phyloP scores from a whole-genome alignment of 2,329 filamentous ascomycete genomes.

The Zymoseptoria passerinii region DNA sequence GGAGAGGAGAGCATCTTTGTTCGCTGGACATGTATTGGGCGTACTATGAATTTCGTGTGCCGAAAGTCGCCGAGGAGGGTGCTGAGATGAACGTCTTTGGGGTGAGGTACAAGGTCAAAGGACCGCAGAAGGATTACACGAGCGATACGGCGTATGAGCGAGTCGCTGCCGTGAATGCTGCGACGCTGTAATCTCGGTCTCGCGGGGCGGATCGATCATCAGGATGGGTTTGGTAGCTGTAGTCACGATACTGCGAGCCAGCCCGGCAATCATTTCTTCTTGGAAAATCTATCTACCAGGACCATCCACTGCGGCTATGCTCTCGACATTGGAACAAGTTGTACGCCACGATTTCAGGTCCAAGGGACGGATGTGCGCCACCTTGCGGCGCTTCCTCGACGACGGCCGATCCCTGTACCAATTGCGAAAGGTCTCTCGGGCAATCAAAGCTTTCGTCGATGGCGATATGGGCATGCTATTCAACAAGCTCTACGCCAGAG shows the following conservation, averaged over 20 bases:
- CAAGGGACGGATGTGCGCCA: slow-evolving; percentile 4
- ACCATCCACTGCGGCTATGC: slow-evolving; percentile 5
- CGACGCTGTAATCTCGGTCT: background rate
- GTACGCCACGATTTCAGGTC: slow-evolving; percentile 7
- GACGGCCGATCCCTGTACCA: slow-evolving; percentile 7
- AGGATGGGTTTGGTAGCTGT: background rate
- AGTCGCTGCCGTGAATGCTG: background rate
- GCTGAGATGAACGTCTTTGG: slow-evolving; percentile 28
- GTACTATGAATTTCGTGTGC: slow-evolving; percentile 54
- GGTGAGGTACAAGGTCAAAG: slow-evolving; percentile 31
- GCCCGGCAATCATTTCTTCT: background rate
- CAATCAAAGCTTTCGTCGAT: slow-evolving; percentile 12
- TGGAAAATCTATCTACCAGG: background rate
- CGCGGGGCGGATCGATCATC: background rate
- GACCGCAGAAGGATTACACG: slow-evolving; percentile 32
- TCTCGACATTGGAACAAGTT: slow-evolving; percentile 14
- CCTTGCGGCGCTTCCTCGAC: slow-evolving; percentile 11
- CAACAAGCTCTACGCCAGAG: slow-evolving; percentile 9
- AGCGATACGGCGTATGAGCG: slow-evolving; percentile 31
- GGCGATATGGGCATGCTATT: slow-evolving; percentile 10
- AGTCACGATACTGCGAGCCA: background rate
- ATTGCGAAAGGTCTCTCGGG: slow-evolving; percentile 14
- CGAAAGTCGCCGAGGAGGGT: slow-evolving; percentile 18
- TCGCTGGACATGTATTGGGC: slow-evolving; percentile 64
- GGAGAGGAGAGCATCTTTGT: slow-evolving; percentile 61